Evolutionary conservation across 768 basidiomycete genomes (phyloP), one percentile per base, ranked within the genome.

Genomic region (Termitomyces sp.): DNA sequence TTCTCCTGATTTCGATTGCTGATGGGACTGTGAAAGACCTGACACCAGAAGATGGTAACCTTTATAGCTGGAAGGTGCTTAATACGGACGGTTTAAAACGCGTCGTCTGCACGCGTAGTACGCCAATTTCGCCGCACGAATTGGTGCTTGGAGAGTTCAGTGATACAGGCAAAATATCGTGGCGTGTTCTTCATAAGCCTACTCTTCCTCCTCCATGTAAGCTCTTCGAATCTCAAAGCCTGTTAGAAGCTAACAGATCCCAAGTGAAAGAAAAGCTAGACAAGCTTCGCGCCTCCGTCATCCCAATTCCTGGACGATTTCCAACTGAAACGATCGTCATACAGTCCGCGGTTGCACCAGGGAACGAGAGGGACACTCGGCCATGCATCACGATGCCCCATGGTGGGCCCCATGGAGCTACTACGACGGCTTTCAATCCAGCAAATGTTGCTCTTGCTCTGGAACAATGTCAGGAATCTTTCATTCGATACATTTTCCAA

Each of bases 401-500:
- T 58, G 87, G 87, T 10, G 87, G 87, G 2, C 87, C 87, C 0
- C 86, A 88, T 63, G 73, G 65, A 0, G 72, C 75, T 1, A 72
- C 64, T 3, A 76, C 76, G 0, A 84, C 80, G 0, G 73, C 75
- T 0, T 90, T 85, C 63, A 69, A 66, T 4, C 68, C 85, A 0
- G 54, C 63, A 13, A 70, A 66, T 0, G 75, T 74, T 0, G 80
- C 80, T 0, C 69, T 82, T 10, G 83, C 77, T 2, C 66, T 85
- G 0, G 83, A 83, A 75, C 84, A 84, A 65, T 88, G 87, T 88
- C 66, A 69, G 82, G 69, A 42, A 6, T 6, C 6, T 18, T 24
- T 44, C 3, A 38, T 57, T 49, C 40, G 7, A 30, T 46, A n/a
- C 6, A 35, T 26, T 12, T n/a, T 30, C 28, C 36, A 35, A 24